These are phyloP conservation scores for Quercus berberidifolia DNA, from an alignment of 306 rosid genomes.

Conservation along the genomic window DNA sequence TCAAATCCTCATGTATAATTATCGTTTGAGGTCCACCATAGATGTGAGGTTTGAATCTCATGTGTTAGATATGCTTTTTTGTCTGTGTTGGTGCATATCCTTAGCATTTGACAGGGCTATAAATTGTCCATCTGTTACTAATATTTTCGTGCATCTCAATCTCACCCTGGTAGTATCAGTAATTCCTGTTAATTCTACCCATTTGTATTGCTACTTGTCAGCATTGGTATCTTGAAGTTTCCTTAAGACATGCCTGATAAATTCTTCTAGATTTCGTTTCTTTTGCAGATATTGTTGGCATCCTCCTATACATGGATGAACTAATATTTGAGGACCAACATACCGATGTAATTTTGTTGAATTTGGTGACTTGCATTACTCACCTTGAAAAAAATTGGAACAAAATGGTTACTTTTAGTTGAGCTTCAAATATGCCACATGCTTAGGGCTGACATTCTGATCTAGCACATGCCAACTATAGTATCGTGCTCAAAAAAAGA, in stretches of 20 bases:
- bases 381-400: background rate
- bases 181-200: background rate
- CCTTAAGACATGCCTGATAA: background rate
- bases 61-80: background rate
- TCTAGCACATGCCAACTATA: background rate
- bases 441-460: background rate
- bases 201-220: background rate
- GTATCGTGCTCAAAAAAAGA: background rate
- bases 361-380: background rate
- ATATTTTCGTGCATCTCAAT: background rate
- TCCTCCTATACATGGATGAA: background rate
- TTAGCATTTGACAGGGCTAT: background rate
- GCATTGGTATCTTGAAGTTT: background rate
- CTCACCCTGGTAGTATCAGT: background rate
- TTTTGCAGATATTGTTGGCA: background rate
- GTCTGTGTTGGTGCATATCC: background rate
- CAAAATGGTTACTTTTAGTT: background rate
- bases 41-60: background rate
- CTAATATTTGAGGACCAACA: background rate
- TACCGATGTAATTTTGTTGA: background rate
- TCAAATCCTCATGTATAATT: background rate
- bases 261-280: background rate
- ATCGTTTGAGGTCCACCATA: background rate
- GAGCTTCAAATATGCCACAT: background rate
- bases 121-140: background rate